Percentiles rank a stretch among this genome's conserved stretches.
Conservation (phyloP, 2,329 filamentous ascomycete genomes). For the Raffaelea arxii region DNA sequence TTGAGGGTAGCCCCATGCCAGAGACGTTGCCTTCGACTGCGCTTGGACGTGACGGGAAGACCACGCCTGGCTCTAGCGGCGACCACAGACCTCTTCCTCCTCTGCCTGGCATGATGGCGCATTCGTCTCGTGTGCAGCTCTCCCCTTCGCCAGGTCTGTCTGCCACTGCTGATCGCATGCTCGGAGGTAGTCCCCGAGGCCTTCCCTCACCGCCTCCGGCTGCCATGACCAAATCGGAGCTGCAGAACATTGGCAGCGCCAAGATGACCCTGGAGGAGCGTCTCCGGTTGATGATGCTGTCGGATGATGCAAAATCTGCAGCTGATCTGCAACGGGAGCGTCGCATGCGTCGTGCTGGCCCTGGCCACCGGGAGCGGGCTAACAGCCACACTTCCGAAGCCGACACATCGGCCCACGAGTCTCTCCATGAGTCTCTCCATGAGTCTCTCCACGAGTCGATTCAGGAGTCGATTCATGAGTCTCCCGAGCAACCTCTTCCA, state of each 20-base stretch:
- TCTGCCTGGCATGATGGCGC: slow-evolving; percentile 54
- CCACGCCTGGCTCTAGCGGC: slow-evolving; percentile 67
- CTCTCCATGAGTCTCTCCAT: too few species aligned
- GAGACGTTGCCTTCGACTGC: slow-evolving; percentile 35
- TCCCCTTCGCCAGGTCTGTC: slow-evolving; percentile 55
- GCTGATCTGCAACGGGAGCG: slow-evolving; percentile 59
- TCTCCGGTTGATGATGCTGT: slow-evolving; percentile 80
- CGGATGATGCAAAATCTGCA: slow-evolving; percentile 54
- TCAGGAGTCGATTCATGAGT: too few species aligned
- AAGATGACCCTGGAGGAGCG: slow-evolving; percentile 82
- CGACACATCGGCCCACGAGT: slow-evolving; percentile 20
- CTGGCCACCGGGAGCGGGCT: slow-evolving; percentile 37
- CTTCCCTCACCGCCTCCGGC: slow-evolving; percentile 67
- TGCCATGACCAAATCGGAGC: slow-evolving; percentile 63
- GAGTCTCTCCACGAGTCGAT: too few species aligned
- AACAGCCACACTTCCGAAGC: slow-evolving; percentile 34
- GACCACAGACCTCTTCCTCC: slow-evolving; percentile 82
- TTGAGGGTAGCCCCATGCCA: slow-evolving; percentile 61
- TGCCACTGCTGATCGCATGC: slow-evolving; percentile 62
- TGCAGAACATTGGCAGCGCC: slow-evolving; percentile 62
- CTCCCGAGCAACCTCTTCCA: slow-evolving; percentile 9
- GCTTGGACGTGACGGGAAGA: slow-evolving; percentile 53
- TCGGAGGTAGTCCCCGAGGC: slow-evolving; percentile 47
- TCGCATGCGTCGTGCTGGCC: slow-evolving; percentile 53
- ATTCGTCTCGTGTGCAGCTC: slow-evolving; percentile 29